Evolutionary conservation across 257 asterid genomes (phyloP).

Genomic region (Knoxia roxburghii): DNA sequence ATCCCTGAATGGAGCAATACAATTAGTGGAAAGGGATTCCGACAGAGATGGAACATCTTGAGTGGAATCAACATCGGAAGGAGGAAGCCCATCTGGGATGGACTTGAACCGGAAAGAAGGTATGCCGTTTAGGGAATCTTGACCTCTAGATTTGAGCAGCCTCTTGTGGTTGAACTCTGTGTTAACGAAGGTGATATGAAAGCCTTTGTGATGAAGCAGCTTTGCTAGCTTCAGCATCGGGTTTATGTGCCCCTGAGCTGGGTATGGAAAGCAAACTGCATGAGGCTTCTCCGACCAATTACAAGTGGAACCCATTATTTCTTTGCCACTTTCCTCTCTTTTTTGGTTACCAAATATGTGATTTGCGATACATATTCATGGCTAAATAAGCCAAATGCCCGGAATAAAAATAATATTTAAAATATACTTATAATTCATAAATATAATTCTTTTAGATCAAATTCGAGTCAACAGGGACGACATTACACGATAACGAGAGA

Average conservation of each 20-base stretch:
- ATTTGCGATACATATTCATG: too few species aligned
- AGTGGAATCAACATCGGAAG: conserved; percentile 32
- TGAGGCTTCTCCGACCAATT: conserved; percentile 27
- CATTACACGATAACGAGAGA: too few species aligned
- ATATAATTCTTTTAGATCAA: too few species aligned
- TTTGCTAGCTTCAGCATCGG: conserved; percentile 56
- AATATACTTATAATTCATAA: too few species aligned
- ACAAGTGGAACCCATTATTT: conserved; percentile 20
- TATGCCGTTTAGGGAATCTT: conserved; percentile 23
- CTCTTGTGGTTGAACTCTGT: conserved; percentile 46
- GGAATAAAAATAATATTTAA: too few species aligned
- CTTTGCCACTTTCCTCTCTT: too few species aligned
- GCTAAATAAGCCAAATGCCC: too few species aligned
- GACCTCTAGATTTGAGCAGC: conserved; percentile 34
- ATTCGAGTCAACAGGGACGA: too few species aligned
- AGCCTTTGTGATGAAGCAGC: conserved; percentile 35
- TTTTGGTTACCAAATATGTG: too few species aligned
- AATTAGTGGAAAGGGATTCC: conserved; percentile 21
- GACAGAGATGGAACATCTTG: conserved; percentile 36
- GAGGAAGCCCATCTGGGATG: conserved; percentile 58
- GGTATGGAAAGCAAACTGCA: conserved; percentile 45
- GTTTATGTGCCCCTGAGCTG: conserved; percentile 55
- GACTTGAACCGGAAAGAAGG: conserved; percentile 35
- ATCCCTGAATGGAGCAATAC: conserved; percentile 32
- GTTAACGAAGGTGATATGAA: conserved; percentile 50